Evolutionary conservation across 768 basidiomycete species (phyloP).

Genomic region (Russula sp.): DNA sequence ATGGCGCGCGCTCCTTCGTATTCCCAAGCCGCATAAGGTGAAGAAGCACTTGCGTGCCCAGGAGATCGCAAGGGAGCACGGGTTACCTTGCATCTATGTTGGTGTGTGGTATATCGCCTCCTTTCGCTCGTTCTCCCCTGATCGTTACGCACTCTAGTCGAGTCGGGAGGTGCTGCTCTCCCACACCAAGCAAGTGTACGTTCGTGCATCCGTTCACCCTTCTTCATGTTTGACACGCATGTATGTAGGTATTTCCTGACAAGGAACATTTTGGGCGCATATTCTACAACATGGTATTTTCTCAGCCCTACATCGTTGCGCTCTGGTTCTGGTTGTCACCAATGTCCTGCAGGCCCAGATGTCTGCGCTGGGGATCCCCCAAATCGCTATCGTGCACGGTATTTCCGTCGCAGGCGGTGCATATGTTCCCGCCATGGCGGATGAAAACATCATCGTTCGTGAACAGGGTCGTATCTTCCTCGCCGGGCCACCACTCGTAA

Average conservation of each 20-base stretch:
- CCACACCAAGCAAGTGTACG: slow-evolving; percentile 82
- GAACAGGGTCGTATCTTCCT: slow-evolving; percentile 93
- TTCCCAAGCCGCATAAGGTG: slow-evolving; percentile 40
- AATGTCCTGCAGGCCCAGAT: slow-evolving; percentile 63
- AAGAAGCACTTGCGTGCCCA: slow-evolving; percentile 96
- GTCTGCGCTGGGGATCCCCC: slow-evolving; percentile 87
- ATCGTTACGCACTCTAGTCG: slow-evolving; percentile 45
- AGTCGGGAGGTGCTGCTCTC: slow-evolving; percentile 89
- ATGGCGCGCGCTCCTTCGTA: neutral
- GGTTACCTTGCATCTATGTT: slow-evolving; percentile 86
- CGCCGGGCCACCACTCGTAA: slow-evolving; percentile 90
- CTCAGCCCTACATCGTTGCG: neutral
- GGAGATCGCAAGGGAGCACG: slow-evolving; percentile 88
- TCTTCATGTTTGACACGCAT: neutral
- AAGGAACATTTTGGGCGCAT: slow-evolving; percentile 94
- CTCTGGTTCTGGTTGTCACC: neutral
- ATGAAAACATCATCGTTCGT: slow-evolving; percentile 86
- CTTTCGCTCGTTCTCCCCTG: slow-evolving; percentile 1
- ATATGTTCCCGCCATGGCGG: slow-evolving; percentile 95
- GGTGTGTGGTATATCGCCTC: slow-evolving; percentile 44
- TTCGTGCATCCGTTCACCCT: neutral
- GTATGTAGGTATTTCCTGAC: slow-evolving; percentile 74
- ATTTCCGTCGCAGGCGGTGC: slow-evolving; percentile 94
- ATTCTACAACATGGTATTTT: slow-evolving; percentile 89
- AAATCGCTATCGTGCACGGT: slow-evolving; percentile 90